Base-by-base conservation (phyloP, 768 basidiomycete species). In the Lactarius trivialis region DNA sequence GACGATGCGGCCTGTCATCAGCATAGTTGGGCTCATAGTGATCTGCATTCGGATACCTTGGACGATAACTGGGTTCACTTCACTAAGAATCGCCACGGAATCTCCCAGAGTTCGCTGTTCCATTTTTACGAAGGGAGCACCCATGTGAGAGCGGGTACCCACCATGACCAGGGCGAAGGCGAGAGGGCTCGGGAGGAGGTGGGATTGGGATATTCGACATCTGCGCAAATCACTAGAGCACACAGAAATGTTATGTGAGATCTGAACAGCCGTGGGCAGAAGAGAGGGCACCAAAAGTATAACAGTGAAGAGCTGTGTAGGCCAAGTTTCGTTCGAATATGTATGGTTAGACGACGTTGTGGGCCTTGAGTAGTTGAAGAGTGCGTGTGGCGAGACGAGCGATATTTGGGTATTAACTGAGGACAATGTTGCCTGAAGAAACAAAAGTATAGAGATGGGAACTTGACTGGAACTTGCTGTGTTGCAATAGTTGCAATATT, bases 101-200 rank as follows among this genome's bases (percentile, higher is more conserved):
- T 64, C 80, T 73, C 65, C 81, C 81, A 64, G 70, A 72, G 63
- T 77, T 79, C 15, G 74, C 64, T 67, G 74, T 71, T 37, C 77
- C 78, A 58, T 78, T 67, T 26, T 64, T 78, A 67, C 77, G 76
- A 50, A 73, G 67, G 19, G 73, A 66, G 12, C 70, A 62, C 41
- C 74, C 67, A 30, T 75, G 75, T 61, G 76, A 71, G 33, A 81
- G 78, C 33, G 76, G 74, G 70, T 84, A 85, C 55, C 78, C 78
- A 67, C 86, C 81, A 66, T 82, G 82, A 30, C 78, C 68, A 17
- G 67, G 50, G 60, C 72, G 76, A 60, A 78, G 75, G 43, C 80
- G 74, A 63, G 79, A 72, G 36, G 80, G 68, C 41, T 74, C 74
- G 55, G 83, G 80, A 55, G 85, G 82, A 50, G 80, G 79, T 48